A percentile compares a stretch with the other conserved stretches of the same genome.
phyloP scores from a whole-genome alignment of 108 stramenopile species.

The Pseudonitzschia delicatissima region DNA sequence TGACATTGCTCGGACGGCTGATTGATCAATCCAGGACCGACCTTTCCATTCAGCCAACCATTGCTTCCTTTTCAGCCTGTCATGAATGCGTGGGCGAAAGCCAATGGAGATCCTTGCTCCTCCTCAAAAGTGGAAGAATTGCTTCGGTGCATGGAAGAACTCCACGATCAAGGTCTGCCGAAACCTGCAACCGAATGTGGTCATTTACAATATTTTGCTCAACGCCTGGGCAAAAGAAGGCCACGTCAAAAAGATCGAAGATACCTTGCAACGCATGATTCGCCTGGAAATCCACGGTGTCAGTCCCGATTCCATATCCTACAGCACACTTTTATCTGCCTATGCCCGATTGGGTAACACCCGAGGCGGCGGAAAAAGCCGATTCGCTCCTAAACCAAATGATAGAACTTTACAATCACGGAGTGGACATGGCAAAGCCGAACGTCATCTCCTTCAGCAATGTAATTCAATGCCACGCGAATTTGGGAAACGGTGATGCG shows the following conservation, averaged over 20 bases:
- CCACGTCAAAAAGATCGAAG: slow-evolving; percentile 19
- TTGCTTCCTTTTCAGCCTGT: slow-evolving; percentile 15
- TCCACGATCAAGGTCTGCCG: slow-evolving; percentile 30
- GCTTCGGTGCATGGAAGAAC: slow-evolving; percentile 15
- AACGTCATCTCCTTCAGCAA: slow-evolving; percentile 45
- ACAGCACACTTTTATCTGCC: slow-evolving; percentile 37
- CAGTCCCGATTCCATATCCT: slow-evolving; percentile 41
- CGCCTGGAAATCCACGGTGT: slow-evolving; percentile 11
- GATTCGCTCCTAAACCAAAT: slow-evolving; percentile 47
- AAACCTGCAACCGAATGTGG: slow-evolving; percentile 25
- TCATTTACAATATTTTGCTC: slow-evolving; percentile 33
- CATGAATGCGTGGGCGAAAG: slow-evolving; percentile 24
- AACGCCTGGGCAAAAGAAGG: slow-evolving; percentile 25
- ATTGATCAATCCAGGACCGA: slow-evolving; percentile 16
- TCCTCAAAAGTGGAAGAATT: slow-evolving; percentile 23
- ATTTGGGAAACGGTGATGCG: slow-evolving; percentile 31
- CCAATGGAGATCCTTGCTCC: neutral
- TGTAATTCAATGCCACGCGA: slow-evolving; percentile 51
- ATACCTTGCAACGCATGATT: slow-evolving; percentile 25
- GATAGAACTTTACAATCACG: slow-evolving; percentile 41
- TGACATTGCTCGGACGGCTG: slow-evolving; percentile 26
- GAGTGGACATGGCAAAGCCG: slow-evolving; percentile 48
- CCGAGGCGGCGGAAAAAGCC: slow-evolving; percentile 30
- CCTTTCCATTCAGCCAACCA: slow-evolving; percentile 26
- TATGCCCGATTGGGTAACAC: slow-evolving; percentile 32